These are phyloP conservation scores for Dryadomyces quercivorus DNA, from an alignment of 2,329 filamentous ascomycete species.

Conservation along the genomic window DNA sequence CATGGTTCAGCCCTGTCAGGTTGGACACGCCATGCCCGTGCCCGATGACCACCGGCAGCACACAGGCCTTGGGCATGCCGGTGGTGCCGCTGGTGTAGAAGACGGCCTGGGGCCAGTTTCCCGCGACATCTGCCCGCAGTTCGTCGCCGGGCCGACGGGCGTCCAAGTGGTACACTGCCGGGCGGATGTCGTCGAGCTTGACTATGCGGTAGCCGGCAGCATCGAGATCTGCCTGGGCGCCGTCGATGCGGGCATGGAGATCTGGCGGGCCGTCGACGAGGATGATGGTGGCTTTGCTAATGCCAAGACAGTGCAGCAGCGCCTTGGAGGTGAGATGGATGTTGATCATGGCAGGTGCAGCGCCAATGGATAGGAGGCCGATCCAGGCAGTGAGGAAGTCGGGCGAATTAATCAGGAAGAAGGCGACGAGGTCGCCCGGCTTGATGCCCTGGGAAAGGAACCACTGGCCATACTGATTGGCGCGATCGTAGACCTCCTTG, in stretches of 20 bases:
- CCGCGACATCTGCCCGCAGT: conserved; percentile 37
- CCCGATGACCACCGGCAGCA: conserved; percentile 38
- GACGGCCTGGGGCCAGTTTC: conserved; percentile 44
- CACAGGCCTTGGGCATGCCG: conserved; percentile 60
- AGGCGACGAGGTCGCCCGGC: conserved; percentile 47
- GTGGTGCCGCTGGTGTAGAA: conserved; percentile 72
- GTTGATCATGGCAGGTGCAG: conserved; percentile 60
- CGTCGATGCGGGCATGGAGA: conserved; percentile 44
- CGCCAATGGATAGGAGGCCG: conserved; percentile 52
- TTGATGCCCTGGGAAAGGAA: conserved; percentile 46
- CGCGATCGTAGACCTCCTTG: conserved; percentile 39
- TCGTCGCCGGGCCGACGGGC: conserved; percentile 36
- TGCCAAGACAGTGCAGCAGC: conserved; percentile 51
- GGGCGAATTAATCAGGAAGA: conserved; percentile 56
- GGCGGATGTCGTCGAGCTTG: conserved; percentile 35
- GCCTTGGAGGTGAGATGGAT: conserved; percentile 53
- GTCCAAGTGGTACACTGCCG: conserved; percentile 20
- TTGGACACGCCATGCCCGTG: conserved; percentile 16
- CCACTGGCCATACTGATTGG: conserved; percentile 49
- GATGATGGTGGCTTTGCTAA: conserved; percentile 42
- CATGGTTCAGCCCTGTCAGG: conserved; percentile 17
- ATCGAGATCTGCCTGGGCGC: conserved; percentile 38
- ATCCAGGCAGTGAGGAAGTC: conserved; percentile 58
- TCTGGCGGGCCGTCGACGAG: conserved; percentile 45
- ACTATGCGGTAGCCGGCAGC: conserved; percentile 40